phyloP scores from a whole-genome alignment of 129 eudicot genomes.

The Flaveria brownii region DNA sequence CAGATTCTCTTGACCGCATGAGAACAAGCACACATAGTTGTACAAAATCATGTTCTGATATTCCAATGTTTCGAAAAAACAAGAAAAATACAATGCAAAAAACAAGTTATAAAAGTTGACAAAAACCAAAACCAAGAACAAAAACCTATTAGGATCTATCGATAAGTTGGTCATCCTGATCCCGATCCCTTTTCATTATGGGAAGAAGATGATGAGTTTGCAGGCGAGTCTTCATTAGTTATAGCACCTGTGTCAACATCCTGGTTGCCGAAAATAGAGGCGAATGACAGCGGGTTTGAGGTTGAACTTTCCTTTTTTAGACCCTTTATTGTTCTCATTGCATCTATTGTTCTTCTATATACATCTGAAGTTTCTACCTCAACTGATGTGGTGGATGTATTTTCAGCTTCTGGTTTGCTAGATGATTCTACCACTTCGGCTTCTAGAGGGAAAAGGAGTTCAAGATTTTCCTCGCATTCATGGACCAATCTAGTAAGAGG shows the following conservation, averaged over 20 bases:
- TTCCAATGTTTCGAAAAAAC: slow-evolving; percentile 18
- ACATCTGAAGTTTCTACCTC: slow-evolving; percentile 67
- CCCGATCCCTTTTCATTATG: not conserved
- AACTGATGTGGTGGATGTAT: slow-evolving; percentile 19
- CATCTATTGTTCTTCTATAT: slow-evolving; percentile 73
- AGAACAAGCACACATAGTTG: slow-evolving; percentile 18
- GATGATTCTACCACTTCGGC: slow-evolving; percentile 74
- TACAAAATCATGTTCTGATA: slow-evolving; percentile 25
- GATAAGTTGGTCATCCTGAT: not conserved
- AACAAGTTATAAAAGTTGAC: slow-evolving; percentile 1
- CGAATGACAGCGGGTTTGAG: slow-evolving; percentile 76
- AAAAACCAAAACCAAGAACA: slow-evolving; percentile 4
- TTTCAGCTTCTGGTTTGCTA: slow-evolving; percentile 15
- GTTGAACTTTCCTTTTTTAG: slow-evolving; percentile 84
- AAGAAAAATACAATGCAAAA: slow-evolving; percentile 12
- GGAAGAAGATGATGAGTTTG: slow-evolving; percentile 15
- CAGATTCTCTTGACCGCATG: not conserved
- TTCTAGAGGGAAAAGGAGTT: slow-evolving; percentile 69
- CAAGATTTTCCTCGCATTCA: slow-evolving; percentile 90
- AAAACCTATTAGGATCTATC: slow-evolving; percentile 12
- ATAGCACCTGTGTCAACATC: slow-evolving; percentile 68
- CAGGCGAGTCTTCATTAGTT: slow-evolving; percentile 39
- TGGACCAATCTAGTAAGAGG: slow-evolving; percentile 72
- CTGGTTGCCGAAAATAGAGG: slow-evolving; percentile 66
- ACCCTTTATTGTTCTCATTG: slow-evolving; percentile 82